Conservation (phyloP, 179 eudicot species). For the Spinacia oleracea region DNA sequence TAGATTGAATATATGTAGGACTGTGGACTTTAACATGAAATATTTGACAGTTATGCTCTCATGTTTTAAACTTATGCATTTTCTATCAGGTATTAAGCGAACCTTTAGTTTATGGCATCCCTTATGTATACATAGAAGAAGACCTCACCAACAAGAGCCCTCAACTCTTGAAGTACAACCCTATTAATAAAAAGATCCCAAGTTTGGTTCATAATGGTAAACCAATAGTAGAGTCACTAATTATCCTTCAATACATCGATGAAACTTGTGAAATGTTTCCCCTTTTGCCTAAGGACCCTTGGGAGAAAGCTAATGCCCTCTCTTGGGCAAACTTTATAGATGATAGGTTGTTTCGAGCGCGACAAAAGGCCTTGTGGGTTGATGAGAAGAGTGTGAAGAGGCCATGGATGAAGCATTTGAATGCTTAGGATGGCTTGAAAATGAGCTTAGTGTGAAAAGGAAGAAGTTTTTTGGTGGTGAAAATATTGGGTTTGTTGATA, state of each 20-base stretch:
- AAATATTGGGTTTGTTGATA: conserved; percentile 9
- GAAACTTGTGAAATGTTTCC: conserved; percentile 10
- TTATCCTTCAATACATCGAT: conserved; percentile 16
- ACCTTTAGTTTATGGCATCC: neutral
- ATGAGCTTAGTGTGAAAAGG: conserved; percentile 1
- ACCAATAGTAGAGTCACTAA: conserved; percentile 8
- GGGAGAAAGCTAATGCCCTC: conserved; percentile 11
- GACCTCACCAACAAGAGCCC: conserved; percentile 13
- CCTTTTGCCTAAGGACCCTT: conserved; percentile 15
- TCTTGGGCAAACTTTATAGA: conserved; percentile 13
- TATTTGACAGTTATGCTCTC: neutral
- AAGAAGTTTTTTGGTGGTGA: conserved; percentile 15
- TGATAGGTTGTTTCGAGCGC: conserved; percentile 1
- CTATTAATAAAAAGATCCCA: conserved; percentile 17
- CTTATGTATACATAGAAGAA: conserved; percentile 10
- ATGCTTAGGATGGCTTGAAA: conserved; percentile 11
- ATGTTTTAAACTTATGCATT: neutral
- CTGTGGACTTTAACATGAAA: neutral
- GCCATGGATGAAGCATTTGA: conserved; percentile 18
- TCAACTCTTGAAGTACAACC: conserved; percentile 4
- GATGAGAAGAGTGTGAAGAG: conserved; percentile 9
- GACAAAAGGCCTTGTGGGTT: conserved; percentile 14
- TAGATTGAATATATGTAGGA: neutral
- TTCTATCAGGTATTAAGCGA: neutral
- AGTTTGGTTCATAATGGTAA: conserved; percentile 15